These are phyloP conservation scores for Pilaira anomala DNA, from an alignment of 192 early-diverging fungal species.

Conservation along the genomic window DNA sequence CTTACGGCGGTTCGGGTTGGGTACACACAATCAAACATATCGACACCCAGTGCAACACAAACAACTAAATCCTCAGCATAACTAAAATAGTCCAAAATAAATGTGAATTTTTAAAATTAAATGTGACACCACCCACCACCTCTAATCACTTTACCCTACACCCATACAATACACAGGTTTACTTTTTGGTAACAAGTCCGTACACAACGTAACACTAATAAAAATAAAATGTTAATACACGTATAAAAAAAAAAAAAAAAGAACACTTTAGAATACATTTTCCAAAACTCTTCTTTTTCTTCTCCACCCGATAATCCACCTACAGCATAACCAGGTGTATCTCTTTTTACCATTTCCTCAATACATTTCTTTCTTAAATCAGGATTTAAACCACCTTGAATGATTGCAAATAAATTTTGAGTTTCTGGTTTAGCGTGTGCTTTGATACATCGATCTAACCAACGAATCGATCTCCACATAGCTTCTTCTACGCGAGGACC, in stretches of 20 bases:
- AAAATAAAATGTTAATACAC: no score
- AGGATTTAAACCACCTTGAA: conserved; percentile 78
- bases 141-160: conserved; percentile 63
- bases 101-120: neutral
- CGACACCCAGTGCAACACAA: conserved; percentile 81
- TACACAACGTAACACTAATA: conserved; percentile 69
- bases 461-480: conserved; percentile 84
- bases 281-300: conserved; percentile 83
- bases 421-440: conserved; percentile 65
- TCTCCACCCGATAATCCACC: conserved; percentile 87
- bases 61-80: conserved; percentile 83
- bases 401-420: conserved; percentile 87
- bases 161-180: conserved; percentile 94
- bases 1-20: conserved; percentile 79
- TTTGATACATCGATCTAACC: conserved; percentile 81
- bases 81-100: conserved; percentile 23
- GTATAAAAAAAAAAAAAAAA: neutral
- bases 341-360: conserved; percentile 74
- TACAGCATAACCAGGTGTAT: conserved; percentile 81
- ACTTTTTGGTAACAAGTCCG: conserved; percentile 73
- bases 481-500: conserved; percentile 85
- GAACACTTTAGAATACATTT: conserved; percentile 43
- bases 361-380: conserved; percentile 67
- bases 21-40: conserved; percentile 92
- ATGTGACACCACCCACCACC: neutral